phyloP scores from a whole-genome alignment of 345 rosid genomes.

The Aethionema arabicum region DNA sequence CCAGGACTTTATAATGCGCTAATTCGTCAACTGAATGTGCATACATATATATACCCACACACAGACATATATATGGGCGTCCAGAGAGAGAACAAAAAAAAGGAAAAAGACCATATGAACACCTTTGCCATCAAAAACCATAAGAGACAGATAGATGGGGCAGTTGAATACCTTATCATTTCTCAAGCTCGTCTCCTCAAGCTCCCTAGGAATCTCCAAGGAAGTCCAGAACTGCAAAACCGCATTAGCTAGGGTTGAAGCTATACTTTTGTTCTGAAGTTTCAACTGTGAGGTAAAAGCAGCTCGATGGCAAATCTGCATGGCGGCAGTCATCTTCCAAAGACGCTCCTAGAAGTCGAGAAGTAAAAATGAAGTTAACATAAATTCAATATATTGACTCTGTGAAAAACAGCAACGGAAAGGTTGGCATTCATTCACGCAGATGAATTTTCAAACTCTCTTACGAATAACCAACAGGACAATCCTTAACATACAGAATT shows the following conservation, averaged over 20 bases:
- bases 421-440: slow-evolving; percentile 5
- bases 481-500: slow-evolving; percentile 21
- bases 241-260: slow-evolving; percentile 64
- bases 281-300: slow-evolving; percentile 58
- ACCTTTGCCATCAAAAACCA: slow-evolving; percentile 12
- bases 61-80: background rate
- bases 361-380: slow-evolving; percentile 20
- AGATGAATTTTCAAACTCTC: slow-evolving; percentile 1
- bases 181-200: slow-evolving; percentile 36
- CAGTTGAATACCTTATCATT: slow-evolving; percentile 26
- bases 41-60: background rate
- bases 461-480: background rate
- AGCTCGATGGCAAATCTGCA: slow-evolving; percentile 69
- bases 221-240: slow-evolving; percentile 91
- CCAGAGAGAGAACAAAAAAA: background rate
- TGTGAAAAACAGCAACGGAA: slow-evolving; percentile 9
- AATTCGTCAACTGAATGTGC: background rate
- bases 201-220: slow-evolving; percentile 43
- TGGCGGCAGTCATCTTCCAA: slow-evolving; percentile 96
- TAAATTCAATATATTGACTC: slow-evolving; percentile 11
- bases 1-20: background rate
- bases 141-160: slow-evolving; percentile 1
- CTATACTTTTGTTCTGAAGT: slow-evolving; percentile 53
- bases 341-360: slow-evolving; percentile 71
- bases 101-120: background rate